phyloP scores from a whole-genome alignment of 106 monocot genomes.

The Chionographis japonica region DNA sequence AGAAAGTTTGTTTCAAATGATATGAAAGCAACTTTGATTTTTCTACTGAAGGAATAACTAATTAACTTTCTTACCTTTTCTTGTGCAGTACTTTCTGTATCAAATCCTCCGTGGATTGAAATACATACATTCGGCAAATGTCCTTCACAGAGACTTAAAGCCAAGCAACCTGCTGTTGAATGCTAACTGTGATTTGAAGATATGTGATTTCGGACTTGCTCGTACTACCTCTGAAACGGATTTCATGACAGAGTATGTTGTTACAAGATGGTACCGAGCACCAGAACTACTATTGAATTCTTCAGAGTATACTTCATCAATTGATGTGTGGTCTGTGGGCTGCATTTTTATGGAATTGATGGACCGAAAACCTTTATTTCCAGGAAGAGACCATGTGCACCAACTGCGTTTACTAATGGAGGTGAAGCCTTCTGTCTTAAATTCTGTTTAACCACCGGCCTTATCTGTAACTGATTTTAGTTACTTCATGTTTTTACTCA shows the following conservation, averaged over 20 bases:
- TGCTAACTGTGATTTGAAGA: slow-evolving; percentile 96
- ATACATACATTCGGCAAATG: slow-evolving; percentile 97
- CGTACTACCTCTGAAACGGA: slow-evolving; percentile 96
- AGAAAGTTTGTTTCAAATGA: no score
- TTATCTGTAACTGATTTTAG: not conserved
- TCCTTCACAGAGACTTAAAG: slow-evolving; percentile 97
- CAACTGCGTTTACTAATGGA: slow-evolving; percentile 91
- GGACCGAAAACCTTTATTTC: slow-evolving; percentile 89
- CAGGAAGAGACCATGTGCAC: slow-evolving; percentile 96
- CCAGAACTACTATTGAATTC: slow-evolving; percentile 89
- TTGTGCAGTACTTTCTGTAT: slow-evolving; percentile 91
- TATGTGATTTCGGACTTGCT: slow-evolving; percentile 97
- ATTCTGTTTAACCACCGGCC: not conserved
- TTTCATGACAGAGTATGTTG: slow-evolving; percentile 99
- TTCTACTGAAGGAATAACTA: no score
- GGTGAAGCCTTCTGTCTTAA: slow-evolving; percentile 23
- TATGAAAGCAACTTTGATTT: no score
- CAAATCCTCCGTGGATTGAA: slow-evolving; percentile 96
- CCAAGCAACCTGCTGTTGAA: slow-evolving; percentile 96
- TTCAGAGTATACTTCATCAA: slow-evolving; percentile 90
- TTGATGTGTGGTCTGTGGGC: slow-evolving; percentile 99
- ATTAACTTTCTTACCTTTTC: no score
- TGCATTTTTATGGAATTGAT: slow-evolving; percentile 99
- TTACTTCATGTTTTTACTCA: not conserved
- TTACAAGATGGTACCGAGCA: slow-evolving; percentile 96